Evolutionary conservation across 768 basidiomycete species (phyloP).

Genomic region (Psilocybe subaeruginosa): DNA sequence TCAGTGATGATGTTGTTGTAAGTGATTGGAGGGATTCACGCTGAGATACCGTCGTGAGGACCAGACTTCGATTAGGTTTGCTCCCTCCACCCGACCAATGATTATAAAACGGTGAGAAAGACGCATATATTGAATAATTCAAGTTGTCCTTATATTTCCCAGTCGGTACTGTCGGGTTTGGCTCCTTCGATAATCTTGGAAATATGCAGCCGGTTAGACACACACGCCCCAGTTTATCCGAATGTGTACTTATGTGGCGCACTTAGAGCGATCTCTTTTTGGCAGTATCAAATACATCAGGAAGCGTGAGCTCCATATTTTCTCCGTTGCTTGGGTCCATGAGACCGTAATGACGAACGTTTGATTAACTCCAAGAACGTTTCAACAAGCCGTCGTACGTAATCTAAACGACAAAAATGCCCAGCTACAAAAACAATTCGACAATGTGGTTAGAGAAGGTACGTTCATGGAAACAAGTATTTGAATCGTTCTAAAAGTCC

Average conservation of each 20-base stretch:
- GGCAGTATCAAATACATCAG: conserved; percentile 90
- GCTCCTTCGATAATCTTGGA: conserved; percentile 77
- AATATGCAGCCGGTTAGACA: conserved; percentile 72
- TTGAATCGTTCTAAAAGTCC: neutral
- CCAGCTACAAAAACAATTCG: conserved; percentile 82
- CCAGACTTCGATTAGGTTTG: conserved; percentile 53
- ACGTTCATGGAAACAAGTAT: conserved; percentile 5
- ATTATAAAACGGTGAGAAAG: conserved; percentile 79
- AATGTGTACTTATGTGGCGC: conserved; percentile 4
- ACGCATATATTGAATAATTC: conserved; percentile 36
- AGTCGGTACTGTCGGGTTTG: conserved; percentile 87
- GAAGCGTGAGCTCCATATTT: conserved; percentile 55
- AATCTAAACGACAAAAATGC: conserved; percentile 83
- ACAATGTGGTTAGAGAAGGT: conserved; percentile 88
- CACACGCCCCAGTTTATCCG: neutral
- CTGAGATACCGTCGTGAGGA: neutral
- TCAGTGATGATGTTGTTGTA: conserved; percentile 68
- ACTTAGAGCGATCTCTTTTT: conserved; percentile 80
- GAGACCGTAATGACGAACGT: conserved; percentile 10
- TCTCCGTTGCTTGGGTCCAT: conserved; percentile 4
- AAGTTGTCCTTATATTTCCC: conserved; percentile 10
- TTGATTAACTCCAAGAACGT: conserved; percentile 51
- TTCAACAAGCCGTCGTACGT: conserved; percentile 82
- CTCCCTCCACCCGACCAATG: conserved; percentile 84
- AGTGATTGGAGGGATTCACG: conserved; percentile 19